Percentiles rank a stretch among this genome's conserved stretches.
These are phyloP conservation scores for Vaccinium corymbosum DNA, from an alignment of 148 eudicot genomes.

Conservation along the genomic window DNA sequence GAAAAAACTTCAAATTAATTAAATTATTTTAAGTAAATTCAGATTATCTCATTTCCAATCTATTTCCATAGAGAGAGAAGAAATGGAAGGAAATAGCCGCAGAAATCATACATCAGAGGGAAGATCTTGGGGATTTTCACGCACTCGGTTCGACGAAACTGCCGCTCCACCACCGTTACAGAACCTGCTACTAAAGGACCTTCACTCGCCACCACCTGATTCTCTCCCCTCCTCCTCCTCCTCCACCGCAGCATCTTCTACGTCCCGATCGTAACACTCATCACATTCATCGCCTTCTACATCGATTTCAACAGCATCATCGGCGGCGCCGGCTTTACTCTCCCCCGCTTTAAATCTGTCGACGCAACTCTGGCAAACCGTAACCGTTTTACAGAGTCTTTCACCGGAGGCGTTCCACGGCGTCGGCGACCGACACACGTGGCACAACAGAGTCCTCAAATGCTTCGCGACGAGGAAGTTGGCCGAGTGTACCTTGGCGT, in stretches of 20 bases:
- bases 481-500: conserved; percentile 50
- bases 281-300: neutral
- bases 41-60: neutral
- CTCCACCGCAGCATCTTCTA: neutral
- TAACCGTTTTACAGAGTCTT: conserved; percentile 25
- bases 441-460: conserved; percentile 40
- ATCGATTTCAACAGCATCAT: conserved; percentile 6
- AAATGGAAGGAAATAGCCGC: neutral
- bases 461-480: conserved; percentile 60
- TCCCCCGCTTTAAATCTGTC: neutral
- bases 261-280: conserved; percentile 7
- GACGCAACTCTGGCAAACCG: conserved; percentile 35
- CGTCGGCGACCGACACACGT: conserved; percentile 41
- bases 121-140: conserved; percentile 12
- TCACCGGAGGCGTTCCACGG: conserved; percentile 45
- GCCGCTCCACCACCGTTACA: conserved; percentile 9
- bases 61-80: neutral
- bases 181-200: conserved; percentile 11
- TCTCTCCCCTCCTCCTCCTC: conserved; percentile 21
- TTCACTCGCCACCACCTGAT: conserved; percentile 31
- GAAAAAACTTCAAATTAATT: too few relatives aligned
- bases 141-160: conserved; percentile 24
- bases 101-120: conserved; percentile 20
- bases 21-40: neutral
- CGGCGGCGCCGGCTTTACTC: neutral